Evolutionary conservation across 495 filamentous ascomycete genomes (phyloP).

Genomic region (Tuber melanosporum): DNA sequence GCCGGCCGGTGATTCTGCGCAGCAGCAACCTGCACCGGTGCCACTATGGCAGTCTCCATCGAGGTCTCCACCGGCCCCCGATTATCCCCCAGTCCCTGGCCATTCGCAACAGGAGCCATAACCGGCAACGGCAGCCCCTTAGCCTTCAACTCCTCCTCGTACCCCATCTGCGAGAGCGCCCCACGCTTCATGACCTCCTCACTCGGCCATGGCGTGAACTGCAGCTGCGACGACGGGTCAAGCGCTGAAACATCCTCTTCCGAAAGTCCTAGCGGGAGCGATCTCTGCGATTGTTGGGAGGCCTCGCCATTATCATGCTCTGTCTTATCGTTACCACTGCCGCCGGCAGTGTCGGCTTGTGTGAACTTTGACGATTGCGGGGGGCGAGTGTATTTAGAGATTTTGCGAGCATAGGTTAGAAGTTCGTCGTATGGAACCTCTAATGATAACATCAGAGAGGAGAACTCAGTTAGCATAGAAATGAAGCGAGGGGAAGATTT

Average conservation of each 20-base stretch:
- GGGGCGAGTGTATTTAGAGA: constrained; percentile 65
- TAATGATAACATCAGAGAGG: constrained; percentile 18
- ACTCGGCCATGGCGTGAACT: constrained; percentile 63
- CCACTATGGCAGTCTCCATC: background rate
- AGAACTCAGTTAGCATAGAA: constrained; percentile 34
- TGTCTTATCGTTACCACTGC: constrained; percentile 29
- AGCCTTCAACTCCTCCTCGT: constrained; percentile 47
- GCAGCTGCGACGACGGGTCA: constrained; percentile 48
- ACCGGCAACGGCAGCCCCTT: constrained; percentile 46
- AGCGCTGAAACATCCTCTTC: constrained; percentile 43
- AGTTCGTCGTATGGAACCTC: constrained; percentile 60
- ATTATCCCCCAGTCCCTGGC: constrained; percentile 16
- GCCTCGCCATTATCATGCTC: constrained; percentile 32
- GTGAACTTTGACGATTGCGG: constrained; percentile 51
- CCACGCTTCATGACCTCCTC: constrained; percentile 58
- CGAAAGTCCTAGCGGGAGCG: constrained; percentile 32
- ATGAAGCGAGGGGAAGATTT: background rate
- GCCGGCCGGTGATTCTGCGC: background rate
- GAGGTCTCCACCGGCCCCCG: background rate
- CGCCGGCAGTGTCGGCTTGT: constrained; percentile 38
- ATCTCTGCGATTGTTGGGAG: constrained; percentile 14
- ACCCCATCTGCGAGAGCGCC: constrained; percentile 55
- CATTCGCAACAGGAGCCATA: constrained; percentile 46
- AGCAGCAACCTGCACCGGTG: background rate
- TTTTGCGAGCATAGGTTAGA: constrained; percentile 64